phyloP scores from a whole-genome alignment of 768 basidiomycete genomes.

The Ramaria sp. region DNA sequence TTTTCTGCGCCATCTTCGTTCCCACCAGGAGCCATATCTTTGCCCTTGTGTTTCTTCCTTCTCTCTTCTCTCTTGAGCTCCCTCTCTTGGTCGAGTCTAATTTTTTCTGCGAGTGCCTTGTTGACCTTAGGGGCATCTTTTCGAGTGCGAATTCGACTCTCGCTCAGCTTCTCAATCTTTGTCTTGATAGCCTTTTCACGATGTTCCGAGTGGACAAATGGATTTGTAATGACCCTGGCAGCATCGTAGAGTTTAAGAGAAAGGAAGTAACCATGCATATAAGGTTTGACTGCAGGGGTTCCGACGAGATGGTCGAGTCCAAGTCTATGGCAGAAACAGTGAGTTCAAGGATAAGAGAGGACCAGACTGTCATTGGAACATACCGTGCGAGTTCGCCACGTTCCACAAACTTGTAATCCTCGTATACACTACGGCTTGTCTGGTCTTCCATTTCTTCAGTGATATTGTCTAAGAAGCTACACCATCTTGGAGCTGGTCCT shows the following conservation, averaged over 20 bases:
- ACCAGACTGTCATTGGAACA: slow-evolving; percentile 20
- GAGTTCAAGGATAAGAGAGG: background rate
- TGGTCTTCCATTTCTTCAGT: slow-evolving; percentile 98
- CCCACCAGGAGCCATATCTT: slow-evolving; percentile 35
- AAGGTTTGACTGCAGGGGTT: slow-evolving; percentile 91
- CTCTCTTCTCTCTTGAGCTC: slow-evolving; percentile 20
- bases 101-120: slow-evolving; percentile 79
- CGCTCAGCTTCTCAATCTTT: slow-evolving; percentile 89
- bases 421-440: slow-evolving; percentile 66
- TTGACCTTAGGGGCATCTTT: slow-evolving; percentile 66
- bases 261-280: slow-evolving; percentile 99
- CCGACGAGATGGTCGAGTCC: slow-evolving; percentile 94
- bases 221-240: slow-evolving; percentile 91
- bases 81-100: slow-evolving; percentile 35
- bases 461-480: slow-evolving; percentile 94
- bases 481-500: slow-evolving; percentile 95
- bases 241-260: slow-evolving; percentile 94
- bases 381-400: slow-evolving; percentile 75
- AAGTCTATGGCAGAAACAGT: slow-evolving; percentile 38
- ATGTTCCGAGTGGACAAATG: slow-evolving; percentile 90
- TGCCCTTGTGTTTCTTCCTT: slow-evolving; percentile 39
- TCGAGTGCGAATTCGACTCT: slow-evolving; percentile 79
- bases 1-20: slow-evolving; percentile 23
- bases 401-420: slow-evolving; percentile 97
- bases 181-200: slow-evolving; percentile 79